Base-by-base conservation (phyloP, 768 basidiomycete genomes). In the Wakefieldia striispora region DNA sequence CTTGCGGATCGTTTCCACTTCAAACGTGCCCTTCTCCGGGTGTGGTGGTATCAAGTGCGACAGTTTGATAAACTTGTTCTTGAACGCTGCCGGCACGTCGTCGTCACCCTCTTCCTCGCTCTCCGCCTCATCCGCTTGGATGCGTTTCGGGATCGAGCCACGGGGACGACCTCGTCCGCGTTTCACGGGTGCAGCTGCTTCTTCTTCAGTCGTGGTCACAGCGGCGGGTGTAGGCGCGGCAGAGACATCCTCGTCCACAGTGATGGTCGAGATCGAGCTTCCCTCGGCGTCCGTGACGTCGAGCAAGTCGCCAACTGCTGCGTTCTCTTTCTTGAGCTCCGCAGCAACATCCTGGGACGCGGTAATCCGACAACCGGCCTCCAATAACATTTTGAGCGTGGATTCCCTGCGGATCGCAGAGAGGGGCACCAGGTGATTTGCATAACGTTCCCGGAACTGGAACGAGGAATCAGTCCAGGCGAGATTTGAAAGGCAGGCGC, bases 1-100 rank as follows among this genome's bases (percentile, higher is more conserved):
- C 49, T 82, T 70, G 65, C 86, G 86, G 70, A 97, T 94, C 52
- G 75, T 75, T 59, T 81, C 75, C 54, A 98, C 91, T 56, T 90
- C 80, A 66, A 98, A 97, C 49, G 75, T 73, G 47, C 95, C 95
- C 72, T 90, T 91, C 68, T 80, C 64, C 0, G 95, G 95, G 19
- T 93, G 67, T 0, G 84, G 86, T 0, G 94, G 94, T 17, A 97
- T 67, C 57, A 95, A 56, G 57, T 90, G 86, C 27, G 73, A 68
- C 38, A 98, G 69, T 56, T 82, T 75, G 46, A 97, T 79, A 64
- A 92, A 93, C 73, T 81, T 83, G 72, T 76, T 74, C 59, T 40
- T 66, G 62, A 24, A 55, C 61, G 43, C 64, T 58, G 40, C 53
- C 4, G 62, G 59, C 36, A 57, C 60, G 23, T 54, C 64, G 16